Conservation (phyloP, 441 rosid species). For the Theobroma grandiflorum region DNA sequence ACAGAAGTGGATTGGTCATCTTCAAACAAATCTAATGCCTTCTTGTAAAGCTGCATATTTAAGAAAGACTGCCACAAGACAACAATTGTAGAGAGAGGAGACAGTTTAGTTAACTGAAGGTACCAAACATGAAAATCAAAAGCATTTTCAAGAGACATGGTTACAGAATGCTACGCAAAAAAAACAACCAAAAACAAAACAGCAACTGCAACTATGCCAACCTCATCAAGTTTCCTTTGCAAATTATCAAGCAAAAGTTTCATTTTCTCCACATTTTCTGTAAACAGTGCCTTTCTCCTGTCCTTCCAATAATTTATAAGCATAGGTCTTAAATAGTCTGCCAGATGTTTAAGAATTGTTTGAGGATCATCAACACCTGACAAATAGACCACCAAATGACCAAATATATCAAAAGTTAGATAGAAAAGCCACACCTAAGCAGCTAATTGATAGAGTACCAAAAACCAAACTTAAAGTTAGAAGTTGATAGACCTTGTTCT, state of each 20-base stretch:
- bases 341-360: constrained; percentile 66
- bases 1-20: constrained; percentile 91
- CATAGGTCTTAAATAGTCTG: constrained; percentile 82
- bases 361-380: constrained; percentile 74
- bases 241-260: constrained; percentile 76
- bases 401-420: constrained; percentile 23
- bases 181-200: constrained; percentile 26
- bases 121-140: constrained; percentile 9
- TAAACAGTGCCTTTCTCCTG: constrained; percentile 82
- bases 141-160: constrained; percentile 31
- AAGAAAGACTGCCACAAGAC: constrained; percentile 73
- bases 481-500: constrained; percentile 67
- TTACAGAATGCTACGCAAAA: constrained; percentile 9
- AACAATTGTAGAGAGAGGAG: constrained; percentile 12
- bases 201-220: constrained; percentile 35
- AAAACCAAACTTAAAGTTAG: constrained; percentile 11
- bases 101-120: constrained; percentile 21
- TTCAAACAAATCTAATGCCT: constrained; percentile 88
- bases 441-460: constrained; percentile 27
- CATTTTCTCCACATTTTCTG: constrained; percentile 87
- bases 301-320: constrained; percentile 77
- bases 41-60: constrained; percentile 92
- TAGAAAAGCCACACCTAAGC: constrained; percentile 12
- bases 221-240: constrained; percentile 97
- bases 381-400: constrained; percentile 35